Percentiles rank a stretch among this genome's conserved stretches.
phyloP scores from a whole-genome alignment of 768 basidiomycete genomes.

The Boletus tomentosulus region DNA sequence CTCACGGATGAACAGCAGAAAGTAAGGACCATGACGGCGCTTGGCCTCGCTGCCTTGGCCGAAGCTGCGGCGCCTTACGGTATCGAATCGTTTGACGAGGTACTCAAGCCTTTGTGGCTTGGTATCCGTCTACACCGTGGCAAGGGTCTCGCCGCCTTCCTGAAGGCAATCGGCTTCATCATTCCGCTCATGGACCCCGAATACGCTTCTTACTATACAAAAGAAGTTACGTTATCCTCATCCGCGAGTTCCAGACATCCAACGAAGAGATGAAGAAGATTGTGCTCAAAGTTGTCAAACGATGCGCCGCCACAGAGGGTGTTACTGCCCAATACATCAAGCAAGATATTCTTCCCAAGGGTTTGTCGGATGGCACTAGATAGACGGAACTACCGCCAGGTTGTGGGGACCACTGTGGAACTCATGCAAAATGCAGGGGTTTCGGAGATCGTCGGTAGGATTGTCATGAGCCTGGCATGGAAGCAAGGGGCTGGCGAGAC shows the following conservation, averaged over 20 bases:
- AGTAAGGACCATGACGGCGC: slow-evolving; percentile 75
- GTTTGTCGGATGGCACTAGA: slow-evolving; percentile 97
- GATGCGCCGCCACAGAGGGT: slow-evolving; percentile 97
- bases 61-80: no score
- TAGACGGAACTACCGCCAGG: slow-evolving; percentile 91
- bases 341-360: slow-evolving; percentile 92
- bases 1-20: slow-evolving; percentile 78
- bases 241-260: slow-evolving; percentile 97
- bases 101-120: no score
- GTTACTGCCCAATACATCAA: slow-evolving; percentile 95
- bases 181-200: slow-evolving; percentile 99
- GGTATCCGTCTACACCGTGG: no score
- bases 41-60: slow-evolving; percentile 84
- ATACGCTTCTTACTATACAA: slow-evolving; percentile 98
- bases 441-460: slow-evolving; percentile 86
- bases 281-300: slow-evolving; percentile 97
- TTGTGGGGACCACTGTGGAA: slow-evolving; percentile 98
- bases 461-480: no score
- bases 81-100: no score
- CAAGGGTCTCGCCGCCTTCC: slow-evolving; percentile 72
- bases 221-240: slow-evolving; percentile 97
- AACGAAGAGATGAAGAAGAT: slow-evolving; percentile 99
- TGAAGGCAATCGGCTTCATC: slow-evolving; percentile 97
- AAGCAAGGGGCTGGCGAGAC: no score
- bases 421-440: slow-evolving; percentile 92